Base-by-base conservation (phyloP, 345 rosid species). In the Lepidium africanum region DNA sequence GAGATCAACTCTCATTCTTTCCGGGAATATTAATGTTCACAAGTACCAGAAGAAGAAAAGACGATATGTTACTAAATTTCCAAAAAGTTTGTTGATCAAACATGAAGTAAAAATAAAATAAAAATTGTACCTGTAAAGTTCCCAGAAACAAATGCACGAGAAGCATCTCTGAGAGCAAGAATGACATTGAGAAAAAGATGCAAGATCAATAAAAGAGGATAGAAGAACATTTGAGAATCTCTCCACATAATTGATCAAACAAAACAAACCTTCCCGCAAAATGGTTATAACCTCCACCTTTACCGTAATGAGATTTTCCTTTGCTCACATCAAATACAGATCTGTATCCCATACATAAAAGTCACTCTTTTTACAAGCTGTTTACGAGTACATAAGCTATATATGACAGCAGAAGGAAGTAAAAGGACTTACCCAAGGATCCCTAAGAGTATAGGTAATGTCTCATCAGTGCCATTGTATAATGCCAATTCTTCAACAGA, bases 91-190 rank as follows among this genome's bases (percentile, higher is more conserved):
- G 15, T 25, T 15, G 49, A 68, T 33, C 55, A 45, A 46, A 6
- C 39, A 23, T 12, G 25, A 23, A n/a, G 7, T 8, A 69, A 59
- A 53, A n/a, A n/a, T n/a, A n/a, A n/a, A n/a, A n/a, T n/a, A 56
- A 10, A 11, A 21, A 3, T 23, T 30, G 59, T 83, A 93, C 98
- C 97, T 79, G 97, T 84, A 64, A 93, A 93, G 71, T 93, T 93
- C 55, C 97, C 97, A n/a, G 97, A 91, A 75, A 94, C 86, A 74
- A 91, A 91, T 48, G 96, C 95, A 50, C 92, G 95, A 56, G 96
- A 88, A 78, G 99, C 97, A 38, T 94, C 96, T 81, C 96, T 88
- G 80, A 51, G 46, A 64, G 25, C 25, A 74, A 49, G 59, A 67
- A 55, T 46, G 0, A 43, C 51, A 67, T 10, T 38, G n/a, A 67